Evolutionary conservation across 371 early-diverging fungal species (phyloP).

Genomic region (Sporodiniella umbellata): DNA sequence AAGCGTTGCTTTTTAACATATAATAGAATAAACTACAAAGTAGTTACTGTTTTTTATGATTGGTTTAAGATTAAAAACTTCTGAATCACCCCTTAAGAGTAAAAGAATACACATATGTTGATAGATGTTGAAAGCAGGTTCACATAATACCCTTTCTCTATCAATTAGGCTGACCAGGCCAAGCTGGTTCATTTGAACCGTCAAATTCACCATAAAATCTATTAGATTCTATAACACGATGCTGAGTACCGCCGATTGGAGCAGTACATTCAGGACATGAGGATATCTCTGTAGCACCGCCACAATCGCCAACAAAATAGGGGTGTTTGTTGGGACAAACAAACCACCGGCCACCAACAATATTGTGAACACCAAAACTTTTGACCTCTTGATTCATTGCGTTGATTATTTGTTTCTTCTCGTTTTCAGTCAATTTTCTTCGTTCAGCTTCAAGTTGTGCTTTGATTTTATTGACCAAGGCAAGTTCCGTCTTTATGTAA

Average conservation of each 20-base stretch:
- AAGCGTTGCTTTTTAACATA: too few relatives aligned
- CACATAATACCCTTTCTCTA: too few relatives aligned
- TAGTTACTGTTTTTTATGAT: too few relatives aligned
- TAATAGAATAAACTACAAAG: too few relatives aligned
- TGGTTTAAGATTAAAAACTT: too few relatives aligned
- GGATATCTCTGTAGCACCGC: constrained; percentile 47
- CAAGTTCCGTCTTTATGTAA: constrained; percentile 42
- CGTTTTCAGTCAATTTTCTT: constrained; percentile 24
- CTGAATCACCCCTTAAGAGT: too few relatives aligned
- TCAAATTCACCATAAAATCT: constrained; percentile 56
- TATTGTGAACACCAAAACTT: constrained; percentile 19
- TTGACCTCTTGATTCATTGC: constrained; percentile 47
- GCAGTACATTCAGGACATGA: constrained; percentile 46
- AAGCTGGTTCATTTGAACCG: constrained; percentile 41
- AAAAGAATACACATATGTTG: too few relatives aligned
- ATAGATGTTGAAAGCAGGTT: too few relatives aligned
- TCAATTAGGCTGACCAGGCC: constrained; percentile 40
- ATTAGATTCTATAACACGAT: constrained; percentile 39
- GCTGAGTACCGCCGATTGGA: constrained; percentile 41
- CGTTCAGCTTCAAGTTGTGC: constrained; percentile 23
- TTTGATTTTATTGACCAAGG: constrained; percentile 43
- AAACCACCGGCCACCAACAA: constrained; percentile 54
- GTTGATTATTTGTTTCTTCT: constrained; percentile 31
- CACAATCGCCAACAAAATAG: constrained; percentile 50
- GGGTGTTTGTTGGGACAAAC: constrained; percentile 49